Evolutionary conservation across 2,329 filamentous ascomycete genomes (phyloP).

Genomic region (Fusarium bactridioides): DNA sequence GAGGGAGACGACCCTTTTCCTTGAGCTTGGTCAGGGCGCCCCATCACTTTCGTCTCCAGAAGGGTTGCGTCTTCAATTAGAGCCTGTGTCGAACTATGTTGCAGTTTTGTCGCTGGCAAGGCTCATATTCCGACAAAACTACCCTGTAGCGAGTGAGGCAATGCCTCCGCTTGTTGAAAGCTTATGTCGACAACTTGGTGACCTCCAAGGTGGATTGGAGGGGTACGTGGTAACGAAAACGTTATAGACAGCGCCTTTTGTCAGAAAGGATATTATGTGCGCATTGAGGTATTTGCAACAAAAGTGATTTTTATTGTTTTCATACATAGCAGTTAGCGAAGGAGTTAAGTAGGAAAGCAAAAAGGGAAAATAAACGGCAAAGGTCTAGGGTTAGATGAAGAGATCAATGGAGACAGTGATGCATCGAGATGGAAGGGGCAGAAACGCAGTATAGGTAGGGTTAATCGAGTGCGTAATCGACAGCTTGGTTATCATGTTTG

Average conservation of each 20-base stretch:
- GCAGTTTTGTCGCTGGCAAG: conserved; percentile 23
- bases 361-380: conserved; percentile 7
- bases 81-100: conserved; percentile 27
- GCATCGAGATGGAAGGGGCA: neutral
- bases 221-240: neutral
- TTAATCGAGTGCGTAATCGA: neutral
- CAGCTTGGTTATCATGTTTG: neutral
- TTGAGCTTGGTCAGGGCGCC: conserved; percentile 30
- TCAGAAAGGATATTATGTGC: neutral
- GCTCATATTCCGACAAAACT: conserved; percentile 32
- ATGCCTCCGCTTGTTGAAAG: conserved; percentile 35
- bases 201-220: conserved; percentile 15
- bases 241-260: neutral
- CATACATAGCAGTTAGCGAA: conserved; percentile 5
- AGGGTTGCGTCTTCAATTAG: conserved; percentile 13
- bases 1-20: conserved; percentile 16
- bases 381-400: neutral
- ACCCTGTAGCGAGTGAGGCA: conserved; percentile 22
- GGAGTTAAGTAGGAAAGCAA: conserved; percentile 29
- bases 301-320: conserved; percentile 16
- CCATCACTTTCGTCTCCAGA: conserved; percentile 24
- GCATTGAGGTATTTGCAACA: neutral
- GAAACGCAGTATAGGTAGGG: neutral
- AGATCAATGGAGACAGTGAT: neutral
- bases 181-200: conserved; percentile 30